Conservation (phyloP, 2,329 filamentous ascomycete species). For the Annulohypoxylon truncatum region DNA sequence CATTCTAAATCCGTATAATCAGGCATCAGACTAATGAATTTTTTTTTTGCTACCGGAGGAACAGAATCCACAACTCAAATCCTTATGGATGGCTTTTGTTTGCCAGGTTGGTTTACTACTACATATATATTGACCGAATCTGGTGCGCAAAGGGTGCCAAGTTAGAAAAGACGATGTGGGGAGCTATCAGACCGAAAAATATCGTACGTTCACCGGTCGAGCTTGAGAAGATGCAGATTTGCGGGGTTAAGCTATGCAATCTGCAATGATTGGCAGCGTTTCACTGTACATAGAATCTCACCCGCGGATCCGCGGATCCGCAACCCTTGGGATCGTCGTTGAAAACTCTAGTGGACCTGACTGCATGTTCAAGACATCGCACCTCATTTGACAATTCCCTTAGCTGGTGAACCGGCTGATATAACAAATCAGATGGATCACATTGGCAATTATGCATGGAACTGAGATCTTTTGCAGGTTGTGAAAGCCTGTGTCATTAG, state of each 20-base stretch:
- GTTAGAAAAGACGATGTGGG: constrained; percentile 10
- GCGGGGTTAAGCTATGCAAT: constrained; percentile 23
- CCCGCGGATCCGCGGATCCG: not conserved
- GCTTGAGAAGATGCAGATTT: constrained; percentile 20
- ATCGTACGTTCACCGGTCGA: constrained; percentile 14
- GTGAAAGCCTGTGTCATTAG: not conserved
- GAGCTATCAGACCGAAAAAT: constrained; percentile 2
- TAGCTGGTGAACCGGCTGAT: not conserved
- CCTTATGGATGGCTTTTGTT: not conserved
- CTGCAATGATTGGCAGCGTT: constrained; percentile 1
- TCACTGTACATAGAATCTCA: not conserved
- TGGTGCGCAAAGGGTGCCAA: not conserved
- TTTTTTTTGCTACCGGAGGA: not conserved
- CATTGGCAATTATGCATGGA: not conserved
- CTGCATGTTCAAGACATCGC: not conserved
- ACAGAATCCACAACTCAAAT: not conserved
- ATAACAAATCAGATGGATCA: not conserved
- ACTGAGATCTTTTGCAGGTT: not conserved
- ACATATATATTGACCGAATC: not conserved
- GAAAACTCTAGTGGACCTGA: not conserved
- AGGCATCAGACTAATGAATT: not conserved
- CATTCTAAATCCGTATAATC: not conserved
- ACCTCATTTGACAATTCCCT: not conserved
- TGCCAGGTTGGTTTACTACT: not conserved
- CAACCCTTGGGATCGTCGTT: not conserved